Conservation (phyloP, 768 basidiomycete species). For the Lactarius sanguifluus region DNA sequence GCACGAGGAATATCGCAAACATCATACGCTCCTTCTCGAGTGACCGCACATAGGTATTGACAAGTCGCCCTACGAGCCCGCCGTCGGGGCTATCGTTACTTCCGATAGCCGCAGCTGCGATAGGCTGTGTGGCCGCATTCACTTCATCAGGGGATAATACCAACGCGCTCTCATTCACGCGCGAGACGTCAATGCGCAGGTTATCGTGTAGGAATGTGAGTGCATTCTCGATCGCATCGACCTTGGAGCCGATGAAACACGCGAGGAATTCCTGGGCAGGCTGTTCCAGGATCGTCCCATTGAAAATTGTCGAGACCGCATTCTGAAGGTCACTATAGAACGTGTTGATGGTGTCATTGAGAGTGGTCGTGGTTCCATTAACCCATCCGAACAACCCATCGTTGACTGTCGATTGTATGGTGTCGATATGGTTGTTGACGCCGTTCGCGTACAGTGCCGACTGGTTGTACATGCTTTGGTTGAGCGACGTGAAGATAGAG, state of each 20-base stretch:
- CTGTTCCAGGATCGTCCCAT: conserved; percentile 75
- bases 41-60: conserved; percentile 67
- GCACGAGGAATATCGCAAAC: conserved; percentile 76
- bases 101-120: conserved; percentile 80
- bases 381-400: conserved; percentile 94
- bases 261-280: conserved; percentile 85
- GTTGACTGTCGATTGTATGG: conserved; percentile 76
- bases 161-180: conserved; percentile 71
- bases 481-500: conserved; percentile 73
- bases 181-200: conserved; percentile 76
- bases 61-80: conserved; percentile 70
- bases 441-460: conserved; percentile 74
- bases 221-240: conserved; percentile 80
- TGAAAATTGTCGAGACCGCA: conserved; percentile 75
- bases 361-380: conserved; percentile 79
- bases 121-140: conserved; percentile 74
- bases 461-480: conserved; percentile 79
- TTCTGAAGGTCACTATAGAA: conserved; percentile 88
- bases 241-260: conserved; percentile 91
- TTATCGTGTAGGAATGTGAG: conserved; percentile 91
- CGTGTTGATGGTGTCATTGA: conserved; percentile 81
- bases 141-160: conserved; percentile 71
- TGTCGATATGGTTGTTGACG: conserved; percentile 70
- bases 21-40: conserved; percentile 81
- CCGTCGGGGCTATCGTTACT: conserved; percentile 46